These are phyloP conservation scores for Xanthoconium separans DNA, from an alignment of 1,284 basidiomycete genomes.

Conservation along the genomic window DNA sequence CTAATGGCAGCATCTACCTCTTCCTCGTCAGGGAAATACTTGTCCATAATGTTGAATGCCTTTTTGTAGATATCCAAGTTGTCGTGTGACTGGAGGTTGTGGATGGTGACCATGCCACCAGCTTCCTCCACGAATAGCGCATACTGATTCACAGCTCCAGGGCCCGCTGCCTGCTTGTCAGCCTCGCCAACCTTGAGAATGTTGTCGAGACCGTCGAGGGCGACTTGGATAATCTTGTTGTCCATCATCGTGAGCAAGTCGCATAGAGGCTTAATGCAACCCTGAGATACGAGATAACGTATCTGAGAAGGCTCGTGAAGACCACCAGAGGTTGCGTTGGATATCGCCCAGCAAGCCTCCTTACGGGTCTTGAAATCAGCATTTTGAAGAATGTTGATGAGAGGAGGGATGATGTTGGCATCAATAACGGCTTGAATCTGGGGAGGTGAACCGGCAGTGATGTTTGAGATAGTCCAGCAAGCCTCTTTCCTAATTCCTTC, in stretches of 20 bases:
- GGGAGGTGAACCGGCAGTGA: constrained; percentile 94
- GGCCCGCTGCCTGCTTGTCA: constrained; percentile 85
- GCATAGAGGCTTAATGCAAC: constrained; percentile 98
- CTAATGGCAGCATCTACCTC: constrained; percentile 79
- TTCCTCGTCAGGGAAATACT: constrained; percentile 88
- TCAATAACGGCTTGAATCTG: constrained; percentile 93
- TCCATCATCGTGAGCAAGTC: constrained; percentile 97
- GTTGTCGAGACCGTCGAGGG: constrained; percentile 97
- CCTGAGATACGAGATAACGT: constrained; percentile 96
- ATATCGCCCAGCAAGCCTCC: constrained; percentile 99
- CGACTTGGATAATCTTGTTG: constrained; percentile 99
- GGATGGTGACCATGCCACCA: constrained; percentile 97
- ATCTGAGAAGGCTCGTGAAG: constrained; percentile 97
- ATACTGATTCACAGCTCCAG: constrained; percentile 90
- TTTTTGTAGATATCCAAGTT: constrained; percentile 99
- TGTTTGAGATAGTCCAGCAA: constrained; percentile 99
- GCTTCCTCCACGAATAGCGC: constrained; percentile 96
- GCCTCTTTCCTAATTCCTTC: constrained; percentile 97
- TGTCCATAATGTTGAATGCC: constrained; percentile 99
- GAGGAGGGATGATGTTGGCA: constrained; percentile 92
- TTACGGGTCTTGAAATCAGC: constrained; percentile 99
- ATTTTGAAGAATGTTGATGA: constrained; percentile 97
- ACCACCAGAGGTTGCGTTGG: constrained; percentile 97
- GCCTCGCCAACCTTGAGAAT: constrained; percentile 98
- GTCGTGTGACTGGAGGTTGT: constrained; percentile 99